Conservation (phyloP, 2,329 filamentous ascomycete genomes). For the Zymoseptoria tritici region DNA sequence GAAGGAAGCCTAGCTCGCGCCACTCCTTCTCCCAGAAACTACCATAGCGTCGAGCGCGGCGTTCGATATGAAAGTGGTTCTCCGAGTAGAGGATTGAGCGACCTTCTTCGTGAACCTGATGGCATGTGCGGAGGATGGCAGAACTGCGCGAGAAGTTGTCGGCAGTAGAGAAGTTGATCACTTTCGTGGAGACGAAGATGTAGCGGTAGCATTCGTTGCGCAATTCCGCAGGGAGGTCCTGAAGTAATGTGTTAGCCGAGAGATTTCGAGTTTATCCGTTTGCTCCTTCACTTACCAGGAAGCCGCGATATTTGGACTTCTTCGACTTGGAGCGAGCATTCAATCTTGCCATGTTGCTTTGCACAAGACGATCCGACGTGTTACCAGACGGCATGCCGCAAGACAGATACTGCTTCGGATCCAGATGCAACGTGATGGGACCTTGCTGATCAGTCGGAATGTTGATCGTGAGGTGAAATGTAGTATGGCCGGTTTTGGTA, state of each 20-base stretch:
- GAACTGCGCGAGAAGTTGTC: constrained; percentile 35
- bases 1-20: constrained; percentile 27
- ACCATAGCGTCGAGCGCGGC: constrained; percentile 28
- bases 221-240: constrained; percentile 37
- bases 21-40: constrained; percentile 36
- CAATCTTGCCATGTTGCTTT: constrained; percentile 12
- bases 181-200: constrained; percentile 31
- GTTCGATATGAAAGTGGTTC: constrained; percentile 41
- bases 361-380: constrained; percentile 6
- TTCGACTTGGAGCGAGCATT: constrained; percentile 16
- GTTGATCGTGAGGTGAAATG: constrained; percentile 39
- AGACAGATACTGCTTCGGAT: constrained; percentile 19
- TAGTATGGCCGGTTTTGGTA: constrained; percentile 7
- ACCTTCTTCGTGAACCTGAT: constrained; percentile 38
- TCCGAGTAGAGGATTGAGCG: constrained; percentile 44
- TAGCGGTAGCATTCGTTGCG: constrained; percentile 42
- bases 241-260: constrained; percentile 14
- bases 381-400: background rate
- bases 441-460: constrained; percentile 39
- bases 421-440: constrained; percentile 38
- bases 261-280: constrained; percentile 10
- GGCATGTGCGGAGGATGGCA: constrained; percentile 42
- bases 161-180: constrained; percentile 32
- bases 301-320: constrained; percentile 12
- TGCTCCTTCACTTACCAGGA: constrained; percentile 8